A percentile compares a stretch with the other conserved stretches of the same genome.
Conservation (phyloP, 805 yeast species). For the Hanseniaspora thailandica region DNA sequence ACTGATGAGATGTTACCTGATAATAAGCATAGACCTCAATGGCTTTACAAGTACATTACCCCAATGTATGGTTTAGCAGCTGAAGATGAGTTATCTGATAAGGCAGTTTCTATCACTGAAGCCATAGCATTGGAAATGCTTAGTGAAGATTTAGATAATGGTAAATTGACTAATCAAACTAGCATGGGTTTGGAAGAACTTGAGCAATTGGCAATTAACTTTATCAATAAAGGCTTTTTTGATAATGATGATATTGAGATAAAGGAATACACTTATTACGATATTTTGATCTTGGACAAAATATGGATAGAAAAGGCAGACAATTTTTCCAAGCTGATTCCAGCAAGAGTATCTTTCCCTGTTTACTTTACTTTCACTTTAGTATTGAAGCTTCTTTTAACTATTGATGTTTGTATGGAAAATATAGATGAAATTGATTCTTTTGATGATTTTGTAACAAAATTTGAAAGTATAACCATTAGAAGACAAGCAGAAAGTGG, state of each 20-base stretch:
- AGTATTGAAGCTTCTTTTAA: neutral
- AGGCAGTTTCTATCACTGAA: slow-evolving; percentile 3
- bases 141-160: neutral
- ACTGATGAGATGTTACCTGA: neutral
- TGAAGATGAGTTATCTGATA: slow-evolving; percentile 1
- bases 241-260: neutral
- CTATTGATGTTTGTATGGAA: neutral
- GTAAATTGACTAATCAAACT: neutral
- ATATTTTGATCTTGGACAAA: neutral
- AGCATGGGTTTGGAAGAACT: neutral
- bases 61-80: neutral
- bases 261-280: neutral
- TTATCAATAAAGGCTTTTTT: neutral
- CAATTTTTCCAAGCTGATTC: neutral
- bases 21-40: neutral
- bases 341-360: slow-evolving; percentile 4
- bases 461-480: neutral
- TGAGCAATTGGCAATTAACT: neutral
- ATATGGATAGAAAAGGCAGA: slow-evolving; percentile 2
- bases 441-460: neutral
- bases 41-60: neutral
- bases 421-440: neutral
- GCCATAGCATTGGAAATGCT: neutral
- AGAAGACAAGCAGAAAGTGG: neutral
- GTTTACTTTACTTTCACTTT: neutral